Conservation (phyloP, 176 grass and related monocot species). For the Triticum monococcum region DNA sequence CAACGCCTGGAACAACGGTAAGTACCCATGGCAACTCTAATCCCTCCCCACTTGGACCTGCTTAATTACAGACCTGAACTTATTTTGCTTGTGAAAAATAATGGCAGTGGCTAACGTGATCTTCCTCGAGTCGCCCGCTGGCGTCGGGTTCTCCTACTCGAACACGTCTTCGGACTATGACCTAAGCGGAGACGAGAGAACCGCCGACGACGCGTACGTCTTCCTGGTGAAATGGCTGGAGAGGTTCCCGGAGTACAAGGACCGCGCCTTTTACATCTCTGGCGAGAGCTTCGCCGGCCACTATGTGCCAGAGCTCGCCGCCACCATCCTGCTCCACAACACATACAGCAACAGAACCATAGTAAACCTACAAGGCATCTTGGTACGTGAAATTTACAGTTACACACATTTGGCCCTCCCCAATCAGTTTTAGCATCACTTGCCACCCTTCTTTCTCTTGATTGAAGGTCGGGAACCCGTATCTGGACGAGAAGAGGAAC, state of each 20-base stretch:
- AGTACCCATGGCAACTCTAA: background rate
- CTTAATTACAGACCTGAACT: background rate
- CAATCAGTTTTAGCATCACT: too few relatives aligned
- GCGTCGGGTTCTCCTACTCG: constrained; percentile 61
- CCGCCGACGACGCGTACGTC: constrained; percentile 27
- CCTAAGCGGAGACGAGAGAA: constrained; percentile 32
- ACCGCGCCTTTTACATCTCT: constrained; percentile 47
- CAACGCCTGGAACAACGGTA: constrained; percentile 46
- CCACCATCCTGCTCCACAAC: constrained; percentile 40
- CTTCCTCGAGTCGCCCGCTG: constrained; percentile 60
- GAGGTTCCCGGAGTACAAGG: constrained; percentile 50
- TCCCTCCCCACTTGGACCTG: background rate
- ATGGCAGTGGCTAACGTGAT: constrained; percentile 50
- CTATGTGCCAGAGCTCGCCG: constrained; percentile 42
- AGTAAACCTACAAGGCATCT: constrained; percentile 42
- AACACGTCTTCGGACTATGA: constrained; percentile 38
- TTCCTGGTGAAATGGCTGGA: constrained; percentile 43
- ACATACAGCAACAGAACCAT: constrained; percentile 21
- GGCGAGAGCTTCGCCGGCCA: constrained; percentile 65
- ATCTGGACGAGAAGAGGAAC: constrained; percentile 19
- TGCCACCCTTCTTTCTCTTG: background rate
- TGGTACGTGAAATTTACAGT: constrained; percentile 2
- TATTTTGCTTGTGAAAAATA: background rate
- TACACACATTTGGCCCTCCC: too few relatives aligned
- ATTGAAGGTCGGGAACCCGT: constrained; percentile 47